These are phyloP conservation scores for Pseudopithomyces maydicus DNA, from an alignment of 2,329 filamentous ascomycete species.

Conservation along the genomic window DNA sequence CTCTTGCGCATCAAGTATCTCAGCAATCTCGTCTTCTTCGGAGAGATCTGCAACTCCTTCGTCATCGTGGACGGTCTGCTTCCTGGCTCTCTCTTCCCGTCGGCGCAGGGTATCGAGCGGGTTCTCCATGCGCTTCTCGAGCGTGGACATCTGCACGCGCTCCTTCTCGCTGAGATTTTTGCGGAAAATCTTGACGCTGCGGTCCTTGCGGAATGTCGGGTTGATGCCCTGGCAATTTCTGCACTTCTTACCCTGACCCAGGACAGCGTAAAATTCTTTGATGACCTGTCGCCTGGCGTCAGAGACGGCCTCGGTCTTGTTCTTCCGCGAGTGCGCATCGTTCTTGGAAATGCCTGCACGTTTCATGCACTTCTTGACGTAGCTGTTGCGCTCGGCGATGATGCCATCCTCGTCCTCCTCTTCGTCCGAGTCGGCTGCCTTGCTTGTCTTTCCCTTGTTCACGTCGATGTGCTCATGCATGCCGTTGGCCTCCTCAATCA, in stretches of 20 bases:
- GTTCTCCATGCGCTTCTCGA: slow-evolving; percentile 70
- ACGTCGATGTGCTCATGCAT: slow-evolving; percentile 53
- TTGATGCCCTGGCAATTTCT: slow-evolving; percentile 59
- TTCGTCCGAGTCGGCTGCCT: slow-evolving; percentile 60
- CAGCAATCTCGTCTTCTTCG: slow-evolving; percentile 49
- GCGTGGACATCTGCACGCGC: slow-evolving; percentile 74
- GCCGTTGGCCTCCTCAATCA: slow-evolving; percentile 70
- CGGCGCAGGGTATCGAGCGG: slow-evolving; percentile 66
- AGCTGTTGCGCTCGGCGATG: slow-evolving; percentile 64
- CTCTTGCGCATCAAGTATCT: slow-evolving; percentile 39
- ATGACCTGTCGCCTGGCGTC: slow-evolving; percentile 77
- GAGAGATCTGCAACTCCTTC: slow-evolving; percentile 72
- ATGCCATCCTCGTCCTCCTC: slow-evolving; percentile 65
- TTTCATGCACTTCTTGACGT: slow-evolving; percentile 74
- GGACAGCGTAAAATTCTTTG: slow-evolving; percentile 78
- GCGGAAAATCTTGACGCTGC: slow-evolving; percentile 91
- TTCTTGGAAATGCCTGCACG: slow-evolving; percentile 55
- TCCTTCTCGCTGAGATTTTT: slow-evolving; percentile 77
- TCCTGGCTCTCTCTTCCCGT: slow-evolving; percentile 49
- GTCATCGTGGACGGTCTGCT: slow-evolving; percentile 60
- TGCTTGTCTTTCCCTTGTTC: slow-evolving; percentile 43
- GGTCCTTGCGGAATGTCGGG: slow-evolving; percentile 85
- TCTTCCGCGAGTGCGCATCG: slow-evolving; percentile 54
- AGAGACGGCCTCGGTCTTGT: slow-evolving; percentile 82
- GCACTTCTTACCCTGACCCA: slow-evolving; percentile 74